phyloP scores from a whole-genome alignment of 805 yeast genomes.

The Yamadazyma akitaensis region DNA sequence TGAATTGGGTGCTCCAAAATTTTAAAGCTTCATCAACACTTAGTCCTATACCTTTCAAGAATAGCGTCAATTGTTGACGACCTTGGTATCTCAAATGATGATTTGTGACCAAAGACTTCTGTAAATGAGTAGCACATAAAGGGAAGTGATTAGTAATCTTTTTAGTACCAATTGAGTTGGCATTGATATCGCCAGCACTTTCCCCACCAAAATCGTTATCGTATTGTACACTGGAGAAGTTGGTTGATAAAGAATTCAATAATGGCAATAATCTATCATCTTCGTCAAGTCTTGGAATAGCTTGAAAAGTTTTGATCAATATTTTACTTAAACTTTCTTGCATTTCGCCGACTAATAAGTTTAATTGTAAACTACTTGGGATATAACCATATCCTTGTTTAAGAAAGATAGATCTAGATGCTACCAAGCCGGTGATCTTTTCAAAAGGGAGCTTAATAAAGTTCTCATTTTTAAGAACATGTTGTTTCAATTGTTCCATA shows the following conservation, averaged over 20 bases:
- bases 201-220: slow-evolving; percentile 46
- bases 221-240: slow-evolving; percentile 46
- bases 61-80: slow-evolving; percentile 80
- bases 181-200: slow-evolving; percentile 48
- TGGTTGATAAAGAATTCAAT: slow-evolving; percentile 67
- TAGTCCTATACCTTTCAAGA: slow-evolving; percentile 87
- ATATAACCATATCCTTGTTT: slow-evolving; percentile 75
- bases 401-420: slow-evolving; percentile 66
- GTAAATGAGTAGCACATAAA: slow-evolving; percentile 69
- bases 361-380: slow-evolving; percentile 76
- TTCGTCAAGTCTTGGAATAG: slow-evolving; percentile 82
- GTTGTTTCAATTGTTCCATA: slow-evolving; percentile 52
- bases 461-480: slow-evolving; percentile 51
- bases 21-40: slow-evolving; percentile 81
- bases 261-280: slow-evolving; percentile 87
- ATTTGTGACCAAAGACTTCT: slow-evolving; percentile 53
- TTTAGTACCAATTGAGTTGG: slow-evolving; percentile 54
- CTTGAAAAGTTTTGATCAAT: slow-evolving; percentile 66
- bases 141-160: slow-evolving; percentile 70
- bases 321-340: slow-evolving; percentile 47
- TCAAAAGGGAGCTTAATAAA: slow-evolving; percentile 88
- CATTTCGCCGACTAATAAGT: slow-evolving; percentile 68
- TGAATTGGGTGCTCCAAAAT: slow-evolving; percentile 79
- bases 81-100: slow-evolving; percentile 81
- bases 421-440: slow-evolving; percentile 72